Conservation (phyloP, 352 stramenopile genomes). For the Saprolegnia diclina region DNA sequence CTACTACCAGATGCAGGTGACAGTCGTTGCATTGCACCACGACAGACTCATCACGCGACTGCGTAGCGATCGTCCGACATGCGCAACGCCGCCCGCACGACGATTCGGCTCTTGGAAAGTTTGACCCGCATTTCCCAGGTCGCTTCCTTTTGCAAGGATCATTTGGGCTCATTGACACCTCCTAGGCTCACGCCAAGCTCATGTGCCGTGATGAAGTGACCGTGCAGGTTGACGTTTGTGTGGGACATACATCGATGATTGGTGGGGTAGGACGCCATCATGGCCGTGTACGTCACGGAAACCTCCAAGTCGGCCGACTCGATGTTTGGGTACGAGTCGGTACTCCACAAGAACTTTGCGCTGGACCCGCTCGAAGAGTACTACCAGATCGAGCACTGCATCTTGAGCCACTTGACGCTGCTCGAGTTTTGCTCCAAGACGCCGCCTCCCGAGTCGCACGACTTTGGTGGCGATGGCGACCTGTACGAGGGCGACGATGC, state of each 20-base stretch:
- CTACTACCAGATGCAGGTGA: slow-evolving; percentile 85
- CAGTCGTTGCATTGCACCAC: slow-evolving; percentile 23
- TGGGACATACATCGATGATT: too few species aligned
- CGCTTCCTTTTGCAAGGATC: too few species aligned
- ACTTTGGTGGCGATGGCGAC: not conserved
- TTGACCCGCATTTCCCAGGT: slow-evolving; percentile 86
- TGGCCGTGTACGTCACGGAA: slow-evolving; percentile 75
- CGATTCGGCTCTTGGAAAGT: slow-evolving; percentile 92
- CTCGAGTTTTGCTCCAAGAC: slow-evolving; percentile 31
- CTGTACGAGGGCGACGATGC: not conserved
- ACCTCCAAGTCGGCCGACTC: slow-evolving; percentile 63
- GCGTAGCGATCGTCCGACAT: slow-evolving; percentile 45
- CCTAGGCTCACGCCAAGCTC: slow-evolving; percentile 85
- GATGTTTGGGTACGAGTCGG: slow-evolving; percentile 49
- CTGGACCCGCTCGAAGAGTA: slow-evolving; percentile 59
- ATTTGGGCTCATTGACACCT: too few species aligned
- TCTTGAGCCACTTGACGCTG: slow-evolving; percentile 62
- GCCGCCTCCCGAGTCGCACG: not conserved
- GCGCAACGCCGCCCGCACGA: slow-evolving; percentile 74
- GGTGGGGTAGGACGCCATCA: slow-evolving; percentile 60
- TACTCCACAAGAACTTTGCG: slow-evolving; percentile 63
- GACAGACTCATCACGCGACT: not conserved
- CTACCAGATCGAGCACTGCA: slow-evolving; percentile 55
- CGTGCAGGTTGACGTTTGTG: slow-evolving; percentile 30
- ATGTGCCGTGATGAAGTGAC: slow-evolving; percentile 64